A percentile compares a stretch with the other conserved stretches of the same genome.
phyloP scores from a whole-genome alignment of 2,329 filamentous ascomycete species.

The Herpotrichia juniperi region DNA sequence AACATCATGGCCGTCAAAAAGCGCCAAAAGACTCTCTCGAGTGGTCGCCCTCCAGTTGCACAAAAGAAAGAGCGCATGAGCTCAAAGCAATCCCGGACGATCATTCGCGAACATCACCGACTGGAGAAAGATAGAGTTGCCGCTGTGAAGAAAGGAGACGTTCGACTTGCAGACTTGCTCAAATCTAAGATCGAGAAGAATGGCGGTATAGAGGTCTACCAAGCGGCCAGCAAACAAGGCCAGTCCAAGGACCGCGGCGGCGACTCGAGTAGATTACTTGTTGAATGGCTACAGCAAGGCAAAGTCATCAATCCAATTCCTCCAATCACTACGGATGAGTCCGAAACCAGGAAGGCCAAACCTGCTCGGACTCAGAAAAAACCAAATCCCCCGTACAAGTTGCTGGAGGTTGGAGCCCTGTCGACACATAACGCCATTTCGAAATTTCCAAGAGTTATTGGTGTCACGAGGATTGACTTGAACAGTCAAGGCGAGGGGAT shows the following conservation, averaged over 20 bases:
- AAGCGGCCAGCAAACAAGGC: conserved; percentile 67
- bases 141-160: conserved; percentile 54
- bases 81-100: conserved; percentile 62
- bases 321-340: conserved; percentile 1
- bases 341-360: background rate
- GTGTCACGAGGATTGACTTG: conserved; percentile 84
- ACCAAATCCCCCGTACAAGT: conserved; percentile 52
- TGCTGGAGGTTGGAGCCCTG: conserved; percentile 90
- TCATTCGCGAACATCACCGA: conserved; percentile 66
- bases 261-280: conserved; percentile 65
- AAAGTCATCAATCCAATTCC: conserved; percentile 24
- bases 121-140: conserved; percentile 62
- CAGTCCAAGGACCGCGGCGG: conserved; percentile 66
- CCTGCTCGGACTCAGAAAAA: background rate
- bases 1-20: conserved; percentile 39
- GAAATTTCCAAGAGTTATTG: conserved; percentile 66
- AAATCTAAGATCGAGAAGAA: conserved; percentile 59
- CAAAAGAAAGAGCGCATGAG: conserved; percentile 52
- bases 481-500: conserved; percentile 86
- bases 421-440: conserved; percentile 87
- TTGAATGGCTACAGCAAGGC: conserved; percentile 61
- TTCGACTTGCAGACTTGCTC: conserved; percentile 48
- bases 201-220: conserved; percentile 66
- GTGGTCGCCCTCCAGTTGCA: conserved; percentile 38
- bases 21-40: conserved; percentile 39